These are phyloP conservation scores for Kalaharituber pfeilii DNA, from an alignment of 2,329 filamentous ascomycete genomes.

Conservation along the genomic window DNA sequence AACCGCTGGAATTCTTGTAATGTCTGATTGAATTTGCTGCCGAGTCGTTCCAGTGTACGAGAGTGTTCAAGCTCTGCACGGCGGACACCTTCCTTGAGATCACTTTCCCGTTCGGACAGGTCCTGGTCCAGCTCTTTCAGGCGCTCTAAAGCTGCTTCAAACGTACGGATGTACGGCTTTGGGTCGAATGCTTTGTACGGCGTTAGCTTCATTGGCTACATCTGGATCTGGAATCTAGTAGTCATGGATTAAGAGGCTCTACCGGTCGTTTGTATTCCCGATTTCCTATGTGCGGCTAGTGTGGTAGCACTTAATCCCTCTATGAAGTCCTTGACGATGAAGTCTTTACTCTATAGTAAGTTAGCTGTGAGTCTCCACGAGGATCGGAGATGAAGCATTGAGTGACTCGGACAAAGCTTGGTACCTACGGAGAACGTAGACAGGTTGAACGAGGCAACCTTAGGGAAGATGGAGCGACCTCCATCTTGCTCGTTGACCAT, in stretches of 20 bases:
- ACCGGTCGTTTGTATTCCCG: conserved; percentile 35
- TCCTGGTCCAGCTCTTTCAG: conserved; percentile 47
- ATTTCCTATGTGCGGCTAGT: conserved; percentile 62
- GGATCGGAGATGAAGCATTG: no score
- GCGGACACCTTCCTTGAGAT: conserved; percentile 73
- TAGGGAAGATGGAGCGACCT: conserved; percentile 16
- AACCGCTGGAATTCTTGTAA: conserved; percentile 83
- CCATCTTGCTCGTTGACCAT: not conserved
- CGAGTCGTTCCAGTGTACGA: conserved; percentile 71
- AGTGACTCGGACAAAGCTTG: not conserved
- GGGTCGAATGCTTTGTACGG: conserved; percentile 57
- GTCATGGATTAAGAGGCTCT: no score
- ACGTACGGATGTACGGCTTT: conserved; percentile 88
- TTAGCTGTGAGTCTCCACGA: not conserved
- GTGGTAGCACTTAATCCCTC: conserved; percentile 79
- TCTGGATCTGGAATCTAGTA: conserved; percentile 3
- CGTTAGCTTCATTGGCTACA: not conserved
- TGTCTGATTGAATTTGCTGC: conserved; percentile 76
- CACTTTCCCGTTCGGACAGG: conserved; percentile 75
- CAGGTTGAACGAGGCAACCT: conserved; percentile 15
- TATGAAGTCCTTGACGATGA: conserved; percentile 95
- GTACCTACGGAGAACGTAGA: conserved; percentile 29
- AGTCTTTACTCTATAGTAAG: conserved; percentile 59
- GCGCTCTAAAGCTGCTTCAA: conserved; percentile 51
- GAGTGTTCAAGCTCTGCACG: conserved; percentile 85